Evolutionary conservation across 2,329 filamentous ascomycete species (phyloP), one percentile per base, ranked within the genome.

Genomic region (Beauveria bassiana): DNA sequence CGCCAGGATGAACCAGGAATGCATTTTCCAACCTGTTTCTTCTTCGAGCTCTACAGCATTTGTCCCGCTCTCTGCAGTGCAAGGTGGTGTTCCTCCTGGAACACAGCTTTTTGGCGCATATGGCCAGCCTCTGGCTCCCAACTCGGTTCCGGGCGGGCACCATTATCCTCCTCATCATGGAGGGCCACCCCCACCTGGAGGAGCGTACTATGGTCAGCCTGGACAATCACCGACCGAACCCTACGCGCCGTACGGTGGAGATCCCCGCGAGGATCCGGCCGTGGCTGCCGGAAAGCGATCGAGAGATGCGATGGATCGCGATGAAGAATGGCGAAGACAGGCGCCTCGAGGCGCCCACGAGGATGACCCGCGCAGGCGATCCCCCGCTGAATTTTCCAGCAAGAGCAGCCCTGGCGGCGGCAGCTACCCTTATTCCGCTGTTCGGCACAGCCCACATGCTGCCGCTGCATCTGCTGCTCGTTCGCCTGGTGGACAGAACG

Each of bases 1-100:
- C 66, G 81, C 82, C 45, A 82, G 84, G 64, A 84, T 85, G 73
- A 82, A 83, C 54, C 83, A 85, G 66, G 82, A 86, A 64, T 86
- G 83, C 63, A 78, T 85, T 16, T 85, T 86, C 63, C 82, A 85
- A 67, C 83, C 82, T 0, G 83, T 85, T 1, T 83, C 80, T 4
- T 81, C 79, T 0, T 79, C 81, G 12, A 78, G 79, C 45, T 81
- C 80, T 5, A 82, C 82, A 1, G 82, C 82, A 1, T 85, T 85
- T 64, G 81, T 85, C 16, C 82, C 83, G 1, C 80, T 86, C 5
- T 83, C 81, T 2, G 82, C 82, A 18, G 74, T 85, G 6, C 78
- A 79, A n/a, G 81, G 81, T n/a, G 81, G 80, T 16, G 79, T 85
- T 1, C 80, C 82, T 1, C 81, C 81, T 1, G 81, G 82, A 1